Conservation (phyloP, 2,329 filamentous ascomycete genomes). For the Ophiosphaerella herpotricha region DNA sequence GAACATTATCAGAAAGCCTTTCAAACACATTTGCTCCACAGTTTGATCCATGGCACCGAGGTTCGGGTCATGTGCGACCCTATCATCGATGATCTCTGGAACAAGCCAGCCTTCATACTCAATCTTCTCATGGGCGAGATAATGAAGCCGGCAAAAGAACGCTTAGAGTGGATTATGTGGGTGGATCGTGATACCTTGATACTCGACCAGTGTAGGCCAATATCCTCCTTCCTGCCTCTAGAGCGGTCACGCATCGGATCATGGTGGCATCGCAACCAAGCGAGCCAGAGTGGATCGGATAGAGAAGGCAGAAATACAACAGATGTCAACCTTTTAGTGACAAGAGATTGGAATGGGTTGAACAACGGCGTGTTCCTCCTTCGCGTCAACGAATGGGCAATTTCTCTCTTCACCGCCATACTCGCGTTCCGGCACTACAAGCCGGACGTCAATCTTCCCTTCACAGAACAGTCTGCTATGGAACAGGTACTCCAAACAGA, state of each 20-base stretch:
- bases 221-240: constrained; percentile 47
- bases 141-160: constrained; percentile 43
- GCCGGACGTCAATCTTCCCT: constrained; percentile 41
- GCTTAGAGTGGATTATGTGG: constrained; percentile 52
- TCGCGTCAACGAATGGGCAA: constrained; percentile 47
- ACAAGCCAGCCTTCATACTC: constrained; percentile 52
- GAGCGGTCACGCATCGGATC: constrained; percentile 19
- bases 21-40: constrained; percentile 48
- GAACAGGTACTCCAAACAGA: constrained; percentile 42
- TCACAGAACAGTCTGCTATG: constrained; percentile 51
- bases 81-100: constrained; percentile 52
- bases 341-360: constrained; percentile 48
- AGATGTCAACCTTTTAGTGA: constrained; percentile 42
- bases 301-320: neutral
- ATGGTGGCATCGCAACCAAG: constrained; percentile 12
- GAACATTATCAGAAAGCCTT: constrained; percentile 49
- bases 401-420: constrained; percentile 47
- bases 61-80: constrained; percentile 49
- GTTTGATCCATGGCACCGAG: constrained; percentile 48
- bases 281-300: neutral
- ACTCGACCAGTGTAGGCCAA: constrained; percentile 49
- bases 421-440: constrained; percentile 47
- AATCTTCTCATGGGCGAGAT: constrained; percentile 43
- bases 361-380: constrained; percentile 53
- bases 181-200: constrained; percentile 52